phyloP scores from a whole-genome alignment of 768 basidiomycete species.

The Mycena crocata region DNA sequence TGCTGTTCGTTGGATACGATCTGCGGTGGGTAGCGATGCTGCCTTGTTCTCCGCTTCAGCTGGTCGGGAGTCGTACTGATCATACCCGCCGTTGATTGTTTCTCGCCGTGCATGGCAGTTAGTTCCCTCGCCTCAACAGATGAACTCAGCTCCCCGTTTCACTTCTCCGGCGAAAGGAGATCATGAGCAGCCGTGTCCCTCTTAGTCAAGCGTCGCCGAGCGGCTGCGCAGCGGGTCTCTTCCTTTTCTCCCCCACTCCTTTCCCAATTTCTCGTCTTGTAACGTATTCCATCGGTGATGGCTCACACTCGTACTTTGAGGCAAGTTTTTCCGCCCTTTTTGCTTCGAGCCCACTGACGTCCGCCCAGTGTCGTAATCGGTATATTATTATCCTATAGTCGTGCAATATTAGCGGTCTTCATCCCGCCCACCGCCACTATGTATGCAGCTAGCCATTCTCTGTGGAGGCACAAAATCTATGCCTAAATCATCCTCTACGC shows the following conservation, averaged over 20 bases:
- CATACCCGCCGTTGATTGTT: not conserved
- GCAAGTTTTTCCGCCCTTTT: not conserved
- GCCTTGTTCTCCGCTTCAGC: not conserved
- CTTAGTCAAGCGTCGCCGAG: not conserved
- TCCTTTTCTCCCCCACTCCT: not conserved
- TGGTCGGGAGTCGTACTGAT: not conserved
- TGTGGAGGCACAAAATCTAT: not conserved
- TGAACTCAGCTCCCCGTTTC: slow-evolving; percentile 3
- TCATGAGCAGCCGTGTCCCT: slow-evolving; percentile 6
- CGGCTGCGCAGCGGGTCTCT: not conserved
- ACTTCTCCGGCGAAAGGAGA: not conserved
- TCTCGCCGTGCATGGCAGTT: no score
- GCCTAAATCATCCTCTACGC: not conserved
- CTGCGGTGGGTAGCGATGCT: not conserved
- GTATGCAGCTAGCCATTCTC: not conserved
- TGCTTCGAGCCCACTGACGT: not conserved
- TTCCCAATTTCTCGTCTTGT: not conserved
- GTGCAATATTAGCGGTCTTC: not conserved
- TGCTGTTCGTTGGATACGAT: not conserved
- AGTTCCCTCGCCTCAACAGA: not conserved
- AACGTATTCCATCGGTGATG: slow-evolving; percentile 6
- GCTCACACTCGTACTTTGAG: not conserved
- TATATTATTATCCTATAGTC: slow-evolving; percentile 4
- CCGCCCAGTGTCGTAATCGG: not conserved
- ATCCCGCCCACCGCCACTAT: not conserved